These are phyloP conservation scores for Zygoascus hellenicus DNA, from an alignment of 1,139 yeast species.

Conservation along the genomic window DNA sequence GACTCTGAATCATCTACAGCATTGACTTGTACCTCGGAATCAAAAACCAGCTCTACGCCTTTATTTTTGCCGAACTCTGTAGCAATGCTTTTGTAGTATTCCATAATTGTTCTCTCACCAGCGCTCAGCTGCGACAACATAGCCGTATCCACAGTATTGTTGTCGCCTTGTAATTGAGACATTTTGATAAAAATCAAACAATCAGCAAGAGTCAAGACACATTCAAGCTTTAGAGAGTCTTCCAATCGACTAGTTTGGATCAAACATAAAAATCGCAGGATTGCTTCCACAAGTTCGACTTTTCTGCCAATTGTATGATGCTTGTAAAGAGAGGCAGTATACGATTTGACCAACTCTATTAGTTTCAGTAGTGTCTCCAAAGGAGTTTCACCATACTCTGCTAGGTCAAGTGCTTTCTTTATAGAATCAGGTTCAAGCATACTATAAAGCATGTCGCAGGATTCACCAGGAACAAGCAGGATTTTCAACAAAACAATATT, in stretches of 20 bases:
- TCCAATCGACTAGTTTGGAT: neutral
- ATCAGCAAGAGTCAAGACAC: constrained; percentile 3
- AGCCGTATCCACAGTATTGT: neutral
- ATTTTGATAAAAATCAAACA: constrained; percentile 5
- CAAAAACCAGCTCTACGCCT: constrained; percentile 1
- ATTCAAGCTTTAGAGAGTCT: neutral
- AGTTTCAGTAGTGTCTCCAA: neutral
- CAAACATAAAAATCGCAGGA: neutral
- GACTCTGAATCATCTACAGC: neutral
- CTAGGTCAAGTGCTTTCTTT: neutral
- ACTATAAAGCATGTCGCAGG: constrained; percentile 2
- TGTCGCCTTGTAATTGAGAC: neutral
- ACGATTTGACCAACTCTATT: constrained; percentile 4
- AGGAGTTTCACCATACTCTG: neutral
- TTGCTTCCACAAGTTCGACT: neutral
- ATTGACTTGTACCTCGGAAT: neutral
- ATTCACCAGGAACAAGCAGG: constrained; percentile 3
- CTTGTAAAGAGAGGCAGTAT: neutral
- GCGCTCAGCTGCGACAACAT: no score
- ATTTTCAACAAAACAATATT: constrained; percentile 5
- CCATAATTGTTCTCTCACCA: neutral
- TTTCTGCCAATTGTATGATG: neutral
- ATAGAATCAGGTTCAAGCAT: neutral
- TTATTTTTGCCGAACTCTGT: neutral
- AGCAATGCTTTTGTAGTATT: neutral